Conservation (phyloP, 148 eudicot genomes). For the Rhododendron williamsianum region DNA sequence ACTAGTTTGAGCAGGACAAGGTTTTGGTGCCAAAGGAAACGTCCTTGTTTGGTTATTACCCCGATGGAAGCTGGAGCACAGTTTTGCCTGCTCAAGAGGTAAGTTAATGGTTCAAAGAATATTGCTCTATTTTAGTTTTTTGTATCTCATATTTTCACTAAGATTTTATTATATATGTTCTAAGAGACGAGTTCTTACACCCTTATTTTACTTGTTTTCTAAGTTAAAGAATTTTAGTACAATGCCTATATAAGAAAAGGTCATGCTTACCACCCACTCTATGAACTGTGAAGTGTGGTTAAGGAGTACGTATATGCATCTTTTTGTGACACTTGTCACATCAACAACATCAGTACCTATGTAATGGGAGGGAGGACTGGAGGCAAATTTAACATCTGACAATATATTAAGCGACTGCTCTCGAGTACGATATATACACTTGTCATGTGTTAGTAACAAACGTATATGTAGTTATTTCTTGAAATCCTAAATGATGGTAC, state of each 20-base stretch:
- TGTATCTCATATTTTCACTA: neutral
- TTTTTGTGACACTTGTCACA: neutral
- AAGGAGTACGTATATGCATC: neutral
- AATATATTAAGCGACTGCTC: neutral
- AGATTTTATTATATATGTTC: neutral
- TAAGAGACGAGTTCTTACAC: neutral
- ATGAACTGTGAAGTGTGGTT: neutral
- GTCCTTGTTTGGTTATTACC: conserved; percentile 52
- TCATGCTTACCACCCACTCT: neutral
- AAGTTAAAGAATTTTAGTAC: neutral
- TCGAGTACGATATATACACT: neutral
- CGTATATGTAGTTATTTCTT: neutral
- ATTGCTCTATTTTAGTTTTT: neutral
- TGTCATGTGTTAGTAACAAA: neutral
- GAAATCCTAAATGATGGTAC: neutral
- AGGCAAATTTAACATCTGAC: neutral
- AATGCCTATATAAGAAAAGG: neutral
- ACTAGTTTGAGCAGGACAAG: conserved; percentile 42
- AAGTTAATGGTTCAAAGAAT: neutral
- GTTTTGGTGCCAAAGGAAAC: conserved; percentile 58
- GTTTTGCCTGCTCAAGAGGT: conserved; percentile 53
- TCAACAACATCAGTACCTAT: neutral
- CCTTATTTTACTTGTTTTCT: neutral
- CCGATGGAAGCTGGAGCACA: conserved; percentile 35
- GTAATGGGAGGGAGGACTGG: neutral